Percentiles rank a stretch among this genome's conserved stretches.
Conservation (phyloP, 1,139 yeast species). For the Geotrichum phurueaensis region DNA sequence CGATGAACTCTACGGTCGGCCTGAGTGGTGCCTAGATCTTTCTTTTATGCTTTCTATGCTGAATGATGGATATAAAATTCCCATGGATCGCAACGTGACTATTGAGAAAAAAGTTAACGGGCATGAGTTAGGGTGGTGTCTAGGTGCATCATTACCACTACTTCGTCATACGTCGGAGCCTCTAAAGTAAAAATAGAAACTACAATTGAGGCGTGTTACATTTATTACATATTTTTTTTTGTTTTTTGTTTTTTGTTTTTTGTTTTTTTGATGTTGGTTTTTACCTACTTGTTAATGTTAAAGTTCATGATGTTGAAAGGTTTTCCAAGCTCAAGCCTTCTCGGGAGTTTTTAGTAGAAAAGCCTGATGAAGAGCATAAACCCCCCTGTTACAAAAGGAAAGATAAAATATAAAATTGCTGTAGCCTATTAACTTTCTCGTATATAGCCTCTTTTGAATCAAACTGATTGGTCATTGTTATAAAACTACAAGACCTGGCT, state of each 20-base stretch:
- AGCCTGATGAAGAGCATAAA: not conserved
- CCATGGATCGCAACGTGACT: constrained; percentile 70
- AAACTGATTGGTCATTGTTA: no score
- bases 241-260: no score
- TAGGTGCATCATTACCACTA: constrained; percentile 85
- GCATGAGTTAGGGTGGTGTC: constrained; percentile 90
- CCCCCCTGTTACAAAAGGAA: no score
- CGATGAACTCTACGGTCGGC: constrained; percentile 58
- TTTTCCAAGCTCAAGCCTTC: not conserved
- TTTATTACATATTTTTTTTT: no score
- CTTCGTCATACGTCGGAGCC: constrained; percentile 32
- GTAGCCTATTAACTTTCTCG: no score
- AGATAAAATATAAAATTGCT: no score
- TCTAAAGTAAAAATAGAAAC: not conserved
- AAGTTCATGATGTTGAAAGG: not conserved
- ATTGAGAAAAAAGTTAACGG: constrained; percentile 77
- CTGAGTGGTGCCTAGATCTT: constrained; percentile 85
- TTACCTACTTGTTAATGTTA: not conserved
- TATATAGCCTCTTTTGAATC: no score
- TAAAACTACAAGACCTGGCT: no score
- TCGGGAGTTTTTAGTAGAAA: not conserved
- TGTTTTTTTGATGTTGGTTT: not conserved
- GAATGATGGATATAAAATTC: constrained; percentile 91
- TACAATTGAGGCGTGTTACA: not conserved
- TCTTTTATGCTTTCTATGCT: constrained; percentile 78